Evolutionary conservation across 768 basidiomycete genomes (phyloP).

Genomic region (Psilocybe cyanescens): DNA sequence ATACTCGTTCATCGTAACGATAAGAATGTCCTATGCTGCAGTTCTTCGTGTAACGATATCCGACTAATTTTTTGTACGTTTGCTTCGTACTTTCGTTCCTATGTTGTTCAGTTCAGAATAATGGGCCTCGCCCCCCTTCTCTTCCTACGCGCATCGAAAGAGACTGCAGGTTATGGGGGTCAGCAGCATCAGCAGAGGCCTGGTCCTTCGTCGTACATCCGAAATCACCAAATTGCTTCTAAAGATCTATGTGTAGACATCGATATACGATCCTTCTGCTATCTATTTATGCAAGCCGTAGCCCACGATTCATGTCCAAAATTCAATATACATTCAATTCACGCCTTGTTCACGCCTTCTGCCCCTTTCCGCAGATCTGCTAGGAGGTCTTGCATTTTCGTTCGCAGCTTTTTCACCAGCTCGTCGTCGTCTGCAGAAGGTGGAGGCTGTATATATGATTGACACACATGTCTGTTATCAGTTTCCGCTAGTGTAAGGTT

Average conservation of each 20-base stretch:
- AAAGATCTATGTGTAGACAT: too few species aligned
- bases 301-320: too few species aligned
- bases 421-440: conserved; percentile 41
- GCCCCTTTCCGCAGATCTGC: conserved; percentile 36
- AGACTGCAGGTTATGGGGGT: conserved; percentile 61
- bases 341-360: conserved; percentile 31
- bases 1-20: conserved; percentile 76
- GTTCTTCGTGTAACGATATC: neutral
- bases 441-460: conserved; percentile 30
- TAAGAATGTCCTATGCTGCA: conserved; percentile 36
- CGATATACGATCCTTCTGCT: too few species aligned
- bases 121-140: neutral
- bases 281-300: too few species aligned
- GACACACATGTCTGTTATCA: too few species aligned
- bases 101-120: neutral
- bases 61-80: too few species aligned
- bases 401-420: conserved; percentile 38
- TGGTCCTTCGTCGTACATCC: conserved; percentile 34
- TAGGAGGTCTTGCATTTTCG: conserved; percentile 38
- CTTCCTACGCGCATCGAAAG: neutral
- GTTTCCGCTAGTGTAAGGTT: neutral
- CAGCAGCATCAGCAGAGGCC: conserved; percentile 88
- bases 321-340: neutral
- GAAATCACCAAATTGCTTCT: too few species aligned
- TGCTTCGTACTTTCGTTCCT: too few species aligned